Conservation (phyloP, 768 basidiomycete genomes). For the Scleroderma citrinum region DNA sequence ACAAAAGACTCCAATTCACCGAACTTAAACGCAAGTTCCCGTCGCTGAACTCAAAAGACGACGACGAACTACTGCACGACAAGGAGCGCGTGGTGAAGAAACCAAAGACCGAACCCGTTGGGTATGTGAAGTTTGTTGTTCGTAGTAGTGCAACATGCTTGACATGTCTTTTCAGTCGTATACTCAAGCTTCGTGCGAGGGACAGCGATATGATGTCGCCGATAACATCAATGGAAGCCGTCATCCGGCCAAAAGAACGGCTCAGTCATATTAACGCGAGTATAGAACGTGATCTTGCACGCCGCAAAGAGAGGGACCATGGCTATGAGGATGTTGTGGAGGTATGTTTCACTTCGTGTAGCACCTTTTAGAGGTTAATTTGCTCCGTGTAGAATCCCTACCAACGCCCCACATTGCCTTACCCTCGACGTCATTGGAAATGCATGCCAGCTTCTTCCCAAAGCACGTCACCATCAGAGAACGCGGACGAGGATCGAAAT, state of each 20-base stretch:
- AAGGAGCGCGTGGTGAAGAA: slow-evolving; percentile 63
- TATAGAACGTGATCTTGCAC: slow-evolving; percentile 55
- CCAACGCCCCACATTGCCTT: slow-evolving; percentile 54
- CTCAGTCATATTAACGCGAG: slow-evolving; percentile 45
- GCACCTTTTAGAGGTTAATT: slow-evolving; percentile 1
- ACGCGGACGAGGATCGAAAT: slow-evolving; percentile 16
- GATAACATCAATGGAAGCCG: slow-evolving; percentile 37
- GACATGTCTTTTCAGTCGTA: slow-evolving; percentile 29
- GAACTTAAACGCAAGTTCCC: slow-evolving; percentile 79
- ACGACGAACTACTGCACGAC: slow-evolving; percentile 70
- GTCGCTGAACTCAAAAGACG: slow-evolving; percentile 50
- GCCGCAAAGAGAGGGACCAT: slow-evolving; percentile 68
- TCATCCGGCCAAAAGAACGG: slow-evolving; percentile 64
- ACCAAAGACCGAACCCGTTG: slow-evolving; percentile 33
- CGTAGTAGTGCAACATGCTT: not conserved
- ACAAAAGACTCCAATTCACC: slow-evolving; percentile 64
- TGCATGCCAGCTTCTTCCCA: slow-evolving; percentile 40
- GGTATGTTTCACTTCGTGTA: slow-evolving; percentile 35
- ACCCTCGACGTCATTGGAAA: slow-evolving; percentile 63
- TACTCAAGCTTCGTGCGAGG: slow-evolving; percentile 48
- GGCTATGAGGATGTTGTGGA: slow-evolving; percentile 88
- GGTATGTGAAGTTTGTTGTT: slow-evolving; percentile 5
- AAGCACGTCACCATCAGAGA: slow-evolving; percentile 25
- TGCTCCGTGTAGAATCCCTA: slow-evolving; percentile 52
- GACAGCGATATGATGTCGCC: slow-evolving; percentile 37